Evolutionary conservation across 2,329 filamentous ascomycete species (phyloP).

Genomic region (Cercospora sesami): DNA sequence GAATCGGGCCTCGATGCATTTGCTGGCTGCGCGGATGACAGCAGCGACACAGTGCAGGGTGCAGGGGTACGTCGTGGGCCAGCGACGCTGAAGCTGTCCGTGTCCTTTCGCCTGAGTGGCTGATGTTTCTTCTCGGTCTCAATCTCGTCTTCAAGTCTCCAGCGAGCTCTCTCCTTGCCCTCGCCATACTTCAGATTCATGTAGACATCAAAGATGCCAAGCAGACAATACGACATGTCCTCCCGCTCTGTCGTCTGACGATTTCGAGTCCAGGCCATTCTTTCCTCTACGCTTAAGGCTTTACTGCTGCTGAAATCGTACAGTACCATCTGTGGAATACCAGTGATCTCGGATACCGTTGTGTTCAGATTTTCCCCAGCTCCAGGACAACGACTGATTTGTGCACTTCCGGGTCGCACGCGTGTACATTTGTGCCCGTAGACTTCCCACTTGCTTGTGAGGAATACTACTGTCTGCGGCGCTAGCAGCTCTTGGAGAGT

Average conservation of each 20-base stretch:
- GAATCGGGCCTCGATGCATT: neutral
- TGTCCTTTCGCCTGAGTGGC: neutral
- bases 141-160: slow-evolving; percentile 11
- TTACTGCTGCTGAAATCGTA: slow-evolving; percentile 7
- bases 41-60: slow-evolving; percentile 3
- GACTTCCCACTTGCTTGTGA: slow-evolving; percentile 18
- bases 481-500: slow-evolving; percentile 31
- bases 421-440: slow-evolving; percentile 21
- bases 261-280: slow-evolving; percentile 5
- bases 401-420: neutral
- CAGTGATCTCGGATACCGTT: slow-evolving; percentile 16
- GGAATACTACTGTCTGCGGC: slow-evolving; percentile 22
- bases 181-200: slow-evolving; percentile 18
- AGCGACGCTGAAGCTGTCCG: neutral
- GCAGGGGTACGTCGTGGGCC: too few species aligned
- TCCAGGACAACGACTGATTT: neutral
- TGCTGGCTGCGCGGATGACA: neutral
- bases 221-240: slow-evolving; percentile 20
- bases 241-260: slow-evolving; percentile 17
- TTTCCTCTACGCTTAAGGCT: slow-evolving; percentile 5
- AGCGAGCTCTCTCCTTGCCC: slow-evolving; percentile 6
- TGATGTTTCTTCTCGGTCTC: neutral
- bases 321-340: slow-evolving; percentile 18
- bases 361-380: slow-evolving; percentile 8
- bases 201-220: slow-evolving; percentile 18